phyloP scores from a whole-genome alignment of 345 rosid genomes.

The Ailanthus altissimus region DNA sequence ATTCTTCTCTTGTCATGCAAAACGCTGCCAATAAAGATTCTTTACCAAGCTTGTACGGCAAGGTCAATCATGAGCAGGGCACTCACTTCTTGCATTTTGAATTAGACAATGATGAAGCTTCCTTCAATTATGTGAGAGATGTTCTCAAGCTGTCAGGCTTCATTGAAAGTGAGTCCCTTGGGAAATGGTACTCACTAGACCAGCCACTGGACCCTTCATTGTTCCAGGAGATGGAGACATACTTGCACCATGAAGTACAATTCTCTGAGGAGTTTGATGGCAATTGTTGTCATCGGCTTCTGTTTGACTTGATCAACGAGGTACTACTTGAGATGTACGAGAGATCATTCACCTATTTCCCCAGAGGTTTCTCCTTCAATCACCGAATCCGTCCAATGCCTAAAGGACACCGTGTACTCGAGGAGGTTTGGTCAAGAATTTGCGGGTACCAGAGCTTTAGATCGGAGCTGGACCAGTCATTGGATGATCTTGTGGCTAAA shows the following conservation, averaged over 20 bases:
- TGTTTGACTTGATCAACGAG: conserved; percentile 67
- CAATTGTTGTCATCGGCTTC: conserved; percentile 46
- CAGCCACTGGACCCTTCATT: conserved; percentile 69
- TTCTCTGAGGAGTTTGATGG: conserved; percentile 24
- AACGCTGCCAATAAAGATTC: conserved; percentile 12
- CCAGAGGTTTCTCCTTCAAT: conserved; percentile 43
- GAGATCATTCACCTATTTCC: conserved; percentile 53
- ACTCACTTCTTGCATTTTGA: conserved; percentile 15
- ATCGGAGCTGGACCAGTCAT: conserved; percentile 41
- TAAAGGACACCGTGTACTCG: conserved; percentile 45
- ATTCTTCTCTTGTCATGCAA: conserved; percentile 15
- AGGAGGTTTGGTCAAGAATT: conserved; percentile 71
- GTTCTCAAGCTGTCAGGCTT: conserved; percentile 68
- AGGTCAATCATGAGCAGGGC: conserved; percentile 19
- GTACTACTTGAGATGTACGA: conserved; percentile 50
- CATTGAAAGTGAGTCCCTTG: conserved; percentile 38
- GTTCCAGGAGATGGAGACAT: conserved; percentile 48
- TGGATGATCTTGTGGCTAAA: conserved; percentile 58
- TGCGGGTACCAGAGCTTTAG: conserved; percentile 31
- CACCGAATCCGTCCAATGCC: conserved; percentile 33
- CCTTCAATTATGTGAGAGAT: conserved; percentile 55
- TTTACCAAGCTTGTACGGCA: not conserved
- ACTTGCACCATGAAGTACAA: conserved; percentile 32
- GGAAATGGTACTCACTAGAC: conserved; percentile 60
- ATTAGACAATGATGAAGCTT: conserved; percentile 34